Evolutionary conservation across 73 alveolate species (phyloP), one percentile per base, ranked within the genome.

Genomic region (Paramecium tetraurelia): DNA sequence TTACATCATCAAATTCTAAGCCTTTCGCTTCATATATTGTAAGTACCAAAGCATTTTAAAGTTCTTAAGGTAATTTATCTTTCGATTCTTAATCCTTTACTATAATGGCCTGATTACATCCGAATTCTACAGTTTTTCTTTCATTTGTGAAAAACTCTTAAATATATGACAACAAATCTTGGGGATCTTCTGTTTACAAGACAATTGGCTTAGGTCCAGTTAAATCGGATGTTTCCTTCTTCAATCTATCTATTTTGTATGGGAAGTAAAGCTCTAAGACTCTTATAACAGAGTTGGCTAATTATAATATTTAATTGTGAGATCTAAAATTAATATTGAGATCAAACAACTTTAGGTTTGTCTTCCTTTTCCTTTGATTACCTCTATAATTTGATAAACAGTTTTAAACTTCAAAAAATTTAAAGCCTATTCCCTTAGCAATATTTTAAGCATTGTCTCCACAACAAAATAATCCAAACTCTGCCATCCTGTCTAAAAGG

Each of bases 391-490:
- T 58, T 36, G 75, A 43, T 85, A 94, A 94, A 40, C 95, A 36
- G 38, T 72, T 57, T 59, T 92, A 92, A 72, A 97, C 71, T 59
- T 97, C 99, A 16, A 72, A 59, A 93, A 97, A 97, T 48, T 96
- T 93, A 75, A 97, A 96, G 18, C 98, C 98, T 22, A 97, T 98
- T 43, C 99, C 99, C 92, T 92, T 96, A 21, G 99, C 99, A 10
- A 97, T 96, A 20, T 97, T 97, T 63, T 97, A 92, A 29, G 99
- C 98, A n/a, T 98, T 96, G 58, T 97, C 99, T 43, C 99, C 99
- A 18, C 97, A 92, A 86, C 96, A 96, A 94, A 97, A 95, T 8
- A 97, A 92, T 16, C 95, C 96, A 46, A 76, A 85, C 33, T 95
- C 90, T 9, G 97, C 95, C 12, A 96, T 89, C 35, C 59, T 57